Percentiles rank a stretch among this genome's conserved stretches.
Conservation (phyloP, 2,329 filamentous ascomycete species). For the Aspergillus ibericus region DNA sequence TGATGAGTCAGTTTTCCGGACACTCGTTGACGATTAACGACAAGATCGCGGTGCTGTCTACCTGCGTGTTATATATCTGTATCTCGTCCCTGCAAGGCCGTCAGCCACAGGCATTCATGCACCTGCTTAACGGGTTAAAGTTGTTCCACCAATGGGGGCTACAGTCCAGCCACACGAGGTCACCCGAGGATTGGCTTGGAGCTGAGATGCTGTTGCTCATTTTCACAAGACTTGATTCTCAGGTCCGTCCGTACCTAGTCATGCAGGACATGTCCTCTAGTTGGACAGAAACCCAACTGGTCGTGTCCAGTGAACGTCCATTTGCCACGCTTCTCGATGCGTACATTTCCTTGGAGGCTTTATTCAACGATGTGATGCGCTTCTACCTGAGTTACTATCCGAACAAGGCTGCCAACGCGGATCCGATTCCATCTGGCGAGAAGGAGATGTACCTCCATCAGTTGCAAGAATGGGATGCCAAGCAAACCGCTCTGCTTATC, state of each 20-base stretch:
- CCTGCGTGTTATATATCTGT: background rate
- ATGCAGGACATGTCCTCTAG: background rate
- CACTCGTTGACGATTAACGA: too few relatives aligned
- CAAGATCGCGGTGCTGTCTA: background rate
- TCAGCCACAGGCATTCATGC: background rate
- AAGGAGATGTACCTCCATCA: background rate
- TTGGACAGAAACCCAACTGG: background rate
- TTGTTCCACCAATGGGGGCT: background rate
- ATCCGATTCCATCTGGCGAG: background rate
- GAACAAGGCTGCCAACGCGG: background rate
- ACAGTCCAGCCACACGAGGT: background rate
- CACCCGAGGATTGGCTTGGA: background rate
- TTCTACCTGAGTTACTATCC: background rate
- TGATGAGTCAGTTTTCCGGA: background rate
- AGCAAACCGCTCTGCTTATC: background rate
- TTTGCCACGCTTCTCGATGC: background rate
- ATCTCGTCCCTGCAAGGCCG: background rate
- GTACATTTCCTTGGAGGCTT: background rate
- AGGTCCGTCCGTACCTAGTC: background rate
- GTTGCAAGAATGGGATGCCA: background rate
- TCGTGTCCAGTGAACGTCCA: background rate
- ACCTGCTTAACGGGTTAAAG: background rate
- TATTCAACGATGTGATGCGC: background rate
- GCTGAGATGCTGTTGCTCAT: background rate
- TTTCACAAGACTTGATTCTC: background rate